Base-by-base conservation (phyloP, 306 rosid species). In the Hippophae tibetana region DNA sequence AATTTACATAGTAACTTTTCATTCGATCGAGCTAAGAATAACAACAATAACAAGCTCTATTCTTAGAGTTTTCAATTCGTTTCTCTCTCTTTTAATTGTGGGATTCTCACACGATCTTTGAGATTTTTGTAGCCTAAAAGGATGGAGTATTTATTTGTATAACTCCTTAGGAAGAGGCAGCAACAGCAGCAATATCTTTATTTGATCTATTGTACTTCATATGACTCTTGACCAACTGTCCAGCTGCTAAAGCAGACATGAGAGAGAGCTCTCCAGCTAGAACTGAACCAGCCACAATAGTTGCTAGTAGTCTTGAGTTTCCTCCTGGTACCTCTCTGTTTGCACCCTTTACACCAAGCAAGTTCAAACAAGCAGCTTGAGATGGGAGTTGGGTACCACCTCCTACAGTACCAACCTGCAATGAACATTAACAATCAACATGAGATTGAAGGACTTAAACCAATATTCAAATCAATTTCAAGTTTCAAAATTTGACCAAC, bases 351-450 rank as follows among this genome's bases (percentile, higher is more conserved):
- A 85, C 93, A 0, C 98, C 98, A 3, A 92, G 89, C 52, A 87
- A 64, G 70, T 87, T 92, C 52, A 92, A 75, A 66, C 98, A 92
- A 0, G 98, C 98, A 6, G 98, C 79, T 42, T 92, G 98, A 3
- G 98, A 87, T 10, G 96, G 92, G 0, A 92, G 85, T 46, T 92
- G 95, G n/a, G 98, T 92, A 6, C 98, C 98, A 42, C 98, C 98
- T 64, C 98, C 98, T 14, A 92, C 93, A 0, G 98, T 92, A 5
- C 98, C 98, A 41, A 92, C 97, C 97, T 86, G 75, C 55, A 25
- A 56, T 13, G 58, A 43, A 12, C 23, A 46, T 9, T 52, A 64
- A 41, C 57, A 11, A 50, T 7, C 63, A 44, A 27, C 9, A 25
- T 66, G 48, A 64, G 57, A 42, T 9, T 9, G 12, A 18, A 52